Base-by-base conservation (phyloP, 176 grass and related monocot genomes). In the Calamus simplicifolius region DNA sequence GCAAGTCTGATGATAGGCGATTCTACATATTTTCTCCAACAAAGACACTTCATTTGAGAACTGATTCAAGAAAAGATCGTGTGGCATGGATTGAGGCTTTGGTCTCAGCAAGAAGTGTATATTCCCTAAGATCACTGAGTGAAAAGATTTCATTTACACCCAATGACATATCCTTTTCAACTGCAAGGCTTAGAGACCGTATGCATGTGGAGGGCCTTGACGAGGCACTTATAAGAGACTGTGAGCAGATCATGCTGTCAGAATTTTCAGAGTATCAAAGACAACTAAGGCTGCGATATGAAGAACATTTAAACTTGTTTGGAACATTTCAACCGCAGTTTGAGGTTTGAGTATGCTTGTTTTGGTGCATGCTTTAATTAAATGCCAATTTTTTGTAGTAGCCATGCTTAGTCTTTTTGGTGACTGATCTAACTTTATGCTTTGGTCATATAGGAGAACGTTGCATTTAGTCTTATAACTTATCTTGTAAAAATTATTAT, bases 21-120 rank as follows among this genome's bases (percentile, higher is more conserved):
- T 88, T 94, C 66, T 94, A 94, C 75, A 81, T 94, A 75, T 94
- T 94, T 75, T 88, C 89, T 61, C 77, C 80, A 28, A 91, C 75
- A 56, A 85, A 90, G 66, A 88, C 80, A 1, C 75, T 85, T 73
- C 78, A 97, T 55, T 27, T 90, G 64, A 83, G 69, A 73, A 88
- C 80, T 1, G 74, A 81, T 73, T 84, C 77, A 0, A 83, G 81
- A 61, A 70, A 81, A 69, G 80, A 88, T 58, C 84, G 89, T 17
- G 77, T 81, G 48, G 51, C 77, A 58, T 91, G 80, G 80, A 85
- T 88, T 52, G 78, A 88, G 49, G 85, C 77, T 38, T 76, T 89
- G 69, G 80, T 85, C 54, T 18, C 85, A 51, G 69, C 77, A 64
- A 79, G 78, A 50, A 90, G 79, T 73, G 79, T 79, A 58, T 73